Conservation (phyloP, 148 eudicot genomes). For the Arbutus unedo region DNA sequence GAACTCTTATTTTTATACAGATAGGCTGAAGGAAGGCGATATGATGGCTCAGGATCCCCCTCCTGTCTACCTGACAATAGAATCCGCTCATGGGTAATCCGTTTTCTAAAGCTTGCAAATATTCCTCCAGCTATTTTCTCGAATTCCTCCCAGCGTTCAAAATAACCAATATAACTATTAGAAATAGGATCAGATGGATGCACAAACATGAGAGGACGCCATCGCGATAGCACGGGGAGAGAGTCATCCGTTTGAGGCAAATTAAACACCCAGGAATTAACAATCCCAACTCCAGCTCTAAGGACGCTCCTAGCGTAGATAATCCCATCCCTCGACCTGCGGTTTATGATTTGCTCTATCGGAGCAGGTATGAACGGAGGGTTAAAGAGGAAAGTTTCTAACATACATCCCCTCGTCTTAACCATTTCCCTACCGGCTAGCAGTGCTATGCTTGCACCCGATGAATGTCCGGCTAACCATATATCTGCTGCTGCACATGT, state of each 20-base stretch:
- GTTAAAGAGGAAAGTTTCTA: conserved; percentile 72
- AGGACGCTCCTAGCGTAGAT: too few relatives aligned
- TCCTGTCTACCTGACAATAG: too few relatives aligned
- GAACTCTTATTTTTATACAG: too few relatives aligned
- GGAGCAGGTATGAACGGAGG: conserved; percentile 62
- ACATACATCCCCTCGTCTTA: conserved; percentile 15
- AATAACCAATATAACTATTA: conserved; percentile 37
- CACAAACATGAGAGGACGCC: conserved; percentile 67
- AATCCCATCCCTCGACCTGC: conserved; percentile 35
- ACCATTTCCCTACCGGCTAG: conserved; percentile 57
- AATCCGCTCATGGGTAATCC: too few relatives aligned
- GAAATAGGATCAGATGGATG: conserved; percentile 56
- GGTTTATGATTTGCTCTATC: conserved; percentile 37
- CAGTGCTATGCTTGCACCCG: conserved; percentile 65
- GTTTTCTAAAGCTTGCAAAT: too few relatives aligned
- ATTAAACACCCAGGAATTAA: too few relatives aligned
- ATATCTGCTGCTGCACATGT: conserved; percentile 29
- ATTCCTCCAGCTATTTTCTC: too few relatives aligned
- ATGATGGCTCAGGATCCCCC: too few relatives aligned
- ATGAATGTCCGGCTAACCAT: conserved; percentile 73
- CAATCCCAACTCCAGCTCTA: too few relatives aligned
- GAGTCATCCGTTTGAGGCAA: conserved; percentile 23
- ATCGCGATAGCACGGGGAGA: conserved; percentile 31
- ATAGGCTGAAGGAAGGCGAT: too few relatives aligned
- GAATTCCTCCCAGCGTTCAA: background rate